Evolutionary conservation across 106 monocot species (phyloP), one percentile per base, ranked within the genome.

Genomic region (Platanthera guangdongensis): DNA sequence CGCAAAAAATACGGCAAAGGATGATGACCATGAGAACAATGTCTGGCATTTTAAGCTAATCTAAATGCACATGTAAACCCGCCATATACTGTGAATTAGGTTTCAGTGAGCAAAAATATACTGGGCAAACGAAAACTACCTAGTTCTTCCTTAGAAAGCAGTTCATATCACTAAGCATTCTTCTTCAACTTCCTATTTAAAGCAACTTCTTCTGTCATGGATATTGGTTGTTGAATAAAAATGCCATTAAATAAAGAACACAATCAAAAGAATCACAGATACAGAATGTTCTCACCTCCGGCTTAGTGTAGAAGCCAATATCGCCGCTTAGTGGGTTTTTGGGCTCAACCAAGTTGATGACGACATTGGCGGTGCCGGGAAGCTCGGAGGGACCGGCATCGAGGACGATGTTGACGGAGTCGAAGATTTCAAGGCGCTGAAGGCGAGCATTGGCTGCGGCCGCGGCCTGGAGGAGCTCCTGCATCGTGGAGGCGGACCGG

Each of bases 341-440:
- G 4, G 74, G 72, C 86, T 92, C 92, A 14, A 57, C 68, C 9
- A 92, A 82, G 50, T 92, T 81, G 21, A 92, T 74, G 51, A 92
- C 57, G 9, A 92, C 86, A 79, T 88, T 83, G 8, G 86, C 79
- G 0, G 92, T 88, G 54, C 84, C 92, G 5, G 88, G 81, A 52
- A 88, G 74, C 84, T 88, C 92, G 2, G 82, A 68, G 4, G 92
- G 92, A 21, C 92, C 92, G 1, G 86, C 82, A 48, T 92, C 88
- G 25, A 92, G 86, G 1, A 84, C 86, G 52, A 92, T 87, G 9
- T 57, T 75, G 13, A 87, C 92, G 1, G 82, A 73, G 49, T 88
- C 84, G 60, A 92, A 92, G n/a, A 92, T 64, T 0, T 83, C 86
- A 8, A 92, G 72, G 49, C 69, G 72, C 12, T 78, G 76, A 50